phyloP scores from a whole-genome alignment of 2,329 filamentous ascomycete species.

The Hirsutella minnesotensis region DNA sequence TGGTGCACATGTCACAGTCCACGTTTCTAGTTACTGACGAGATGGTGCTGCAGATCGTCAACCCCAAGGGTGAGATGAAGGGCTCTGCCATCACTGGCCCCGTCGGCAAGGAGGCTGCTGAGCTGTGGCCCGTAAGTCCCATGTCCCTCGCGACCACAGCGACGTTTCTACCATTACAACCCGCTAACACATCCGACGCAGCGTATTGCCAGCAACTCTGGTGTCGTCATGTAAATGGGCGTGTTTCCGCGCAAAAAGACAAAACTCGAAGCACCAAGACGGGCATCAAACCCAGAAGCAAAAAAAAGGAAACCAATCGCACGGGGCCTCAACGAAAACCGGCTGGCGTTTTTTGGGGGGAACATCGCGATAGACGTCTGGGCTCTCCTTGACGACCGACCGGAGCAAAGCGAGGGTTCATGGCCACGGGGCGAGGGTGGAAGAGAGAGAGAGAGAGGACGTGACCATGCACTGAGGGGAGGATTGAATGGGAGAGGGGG shows the following conservation, averaged over 20 bases:
- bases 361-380: too few species aligned
- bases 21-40: constrained; percentile 22
- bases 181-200: constrained; percentile 29
- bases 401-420: too few species aligned
- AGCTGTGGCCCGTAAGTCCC: constrained; percentile 87
- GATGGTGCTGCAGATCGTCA: constrained; percentile 65
- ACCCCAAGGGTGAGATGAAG: constrained; percentile 99
- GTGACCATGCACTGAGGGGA: constrained; percentile 14
- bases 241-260: too few species aligned
- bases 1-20: too few species aligned
- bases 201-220: constrained; percentile 99
- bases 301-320: too few species aligned
- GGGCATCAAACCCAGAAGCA: too few species aligned
- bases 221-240: constrained; percentile 93
- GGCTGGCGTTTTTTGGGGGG: too few species aligned
- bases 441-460: constrained; percentile 11
- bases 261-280: too few species aligned
- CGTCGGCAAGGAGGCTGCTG: constrained; percentile 98
- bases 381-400: too few species aligned
- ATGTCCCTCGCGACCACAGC: background rate
- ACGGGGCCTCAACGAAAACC: too few species aligned
- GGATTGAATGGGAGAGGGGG: constrained; percentile 3
- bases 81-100: constrained; percentile 98
- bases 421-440: constrained; percentile 4
- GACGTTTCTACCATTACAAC: too few species aligned